phyloP scores from a whole-genome alignment of 192 early-diverging fungal genomes.

The Backusella tarrabulga region DNA sequence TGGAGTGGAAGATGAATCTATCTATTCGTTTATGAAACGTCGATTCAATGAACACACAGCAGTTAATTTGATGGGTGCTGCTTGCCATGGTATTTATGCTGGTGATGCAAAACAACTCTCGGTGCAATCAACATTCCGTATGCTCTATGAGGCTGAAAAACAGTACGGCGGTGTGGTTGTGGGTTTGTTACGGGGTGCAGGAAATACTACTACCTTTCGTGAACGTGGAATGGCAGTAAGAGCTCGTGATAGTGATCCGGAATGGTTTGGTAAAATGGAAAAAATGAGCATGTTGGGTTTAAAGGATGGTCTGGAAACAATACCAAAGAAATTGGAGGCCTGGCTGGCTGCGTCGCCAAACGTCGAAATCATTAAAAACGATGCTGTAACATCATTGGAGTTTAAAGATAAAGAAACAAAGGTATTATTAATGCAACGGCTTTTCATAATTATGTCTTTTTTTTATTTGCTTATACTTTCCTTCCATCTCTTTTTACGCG shows the following conservation, averaged over 20 bases:
- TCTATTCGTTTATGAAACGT: slow-evolving; percentile 78
- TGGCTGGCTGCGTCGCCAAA: slow-evolving; percentile 52
- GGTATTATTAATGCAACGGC: slow-evolving; percentile 14
- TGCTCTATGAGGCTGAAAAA: slow-evolving; percentile 70
- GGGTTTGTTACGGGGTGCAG: slow-evolving; percentile 30
- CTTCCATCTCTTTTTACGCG: neutral
- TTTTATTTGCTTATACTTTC: neutral
- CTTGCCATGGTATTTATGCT: slow-evolving; percentile 92
- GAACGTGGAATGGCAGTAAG: slow-evolving; percentile 36
- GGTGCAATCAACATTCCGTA: slow-evolving; percentile 68
- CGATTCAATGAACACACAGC: slow-evolving; percentile 74
- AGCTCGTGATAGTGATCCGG: slow-evolving; percentile 36
- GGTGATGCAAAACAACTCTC: slow-evolving; percentile 82
- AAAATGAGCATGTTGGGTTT: slow-evolving; percentile 81
- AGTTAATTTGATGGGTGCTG: slow-evolving; percentile 80
- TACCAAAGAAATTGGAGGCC: slow-evolving; percentile 56
- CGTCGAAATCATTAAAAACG: slow-evolving; percentile 54
- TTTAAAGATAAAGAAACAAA: slow-evolving; percentile 32
- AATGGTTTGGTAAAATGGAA: slow-evolving; percentile 56
- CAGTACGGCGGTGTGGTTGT: slow-evolving; percentile 50
- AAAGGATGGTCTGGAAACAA: slow-evolving; percentile 69
- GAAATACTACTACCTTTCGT: slow-evolving; percentile 28
- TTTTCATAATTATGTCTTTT: neutral
- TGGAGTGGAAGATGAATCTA: slow-evolving; percentile 68
- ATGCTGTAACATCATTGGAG: slow-evolving; percentile 44